phyloP scores from a whole-genome alignment of 2,329 filamentous ascomycete species.

The Paraconiothyrium sp. region DNA sequence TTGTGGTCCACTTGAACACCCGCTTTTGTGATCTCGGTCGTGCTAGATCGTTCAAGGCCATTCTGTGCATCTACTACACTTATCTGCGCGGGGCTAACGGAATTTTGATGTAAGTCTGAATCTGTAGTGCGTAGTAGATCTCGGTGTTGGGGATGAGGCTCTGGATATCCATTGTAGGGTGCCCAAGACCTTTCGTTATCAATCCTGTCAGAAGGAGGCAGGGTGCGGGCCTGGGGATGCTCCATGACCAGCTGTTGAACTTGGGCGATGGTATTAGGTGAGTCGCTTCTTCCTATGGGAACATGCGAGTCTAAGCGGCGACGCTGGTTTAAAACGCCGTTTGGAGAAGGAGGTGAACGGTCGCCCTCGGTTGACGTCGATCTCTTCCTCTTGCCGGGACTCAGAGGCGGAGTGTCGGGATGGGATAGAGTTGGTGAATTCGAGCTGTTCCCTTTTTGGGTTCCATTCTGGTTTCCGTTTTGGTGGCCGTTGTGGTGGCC shows the following conservation, averaged over 20 bases:
- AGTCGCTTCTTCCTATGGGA: conserved; percentile 49
- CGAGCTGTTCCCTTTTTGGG: conserved; percentile 31
- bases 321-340: conserved; percentile 45
- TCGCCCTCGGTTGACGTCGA: conserved; percentile 65
- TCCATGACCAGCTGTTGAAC: conserved; percentile 33
- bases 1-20: conserved; percentile 59
- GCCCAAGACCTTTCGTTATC: conserved; percentile 42
- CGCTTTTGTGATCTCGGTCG: conserved; percentile 53
- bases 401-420: conserved; percentile 35
- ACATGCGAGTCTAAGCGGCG: conserved; percentile 44
- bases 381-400: conserved; percentile 69
- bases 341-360: conserved; percentile 51
- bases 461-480: conserved; percentile 20
- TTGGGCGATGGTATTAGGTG: conserved; percentile 25
- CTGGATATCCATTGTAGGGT: conserved; percentile 35
- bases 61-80: conserved; percentile 25
- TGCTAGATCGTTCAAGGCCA: conserved; percentile 29
- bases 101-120: conserved; percentile 22
- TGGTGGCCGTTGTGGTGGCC: not conserved
- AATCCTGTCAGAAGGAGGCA: conserved; percentile 40
- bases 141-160: conserved; percentile 31
- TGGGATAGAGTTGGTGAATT: conserved; percentile 33
- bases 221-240: conserved; percentile 30
- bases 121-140: conserved; percentile 36
- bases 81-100: conserved; percentile 22